Evolutionary conservation across 108 stramenopile species (phyloP).

Genomic region (Nitzschia sp.): DNA sequence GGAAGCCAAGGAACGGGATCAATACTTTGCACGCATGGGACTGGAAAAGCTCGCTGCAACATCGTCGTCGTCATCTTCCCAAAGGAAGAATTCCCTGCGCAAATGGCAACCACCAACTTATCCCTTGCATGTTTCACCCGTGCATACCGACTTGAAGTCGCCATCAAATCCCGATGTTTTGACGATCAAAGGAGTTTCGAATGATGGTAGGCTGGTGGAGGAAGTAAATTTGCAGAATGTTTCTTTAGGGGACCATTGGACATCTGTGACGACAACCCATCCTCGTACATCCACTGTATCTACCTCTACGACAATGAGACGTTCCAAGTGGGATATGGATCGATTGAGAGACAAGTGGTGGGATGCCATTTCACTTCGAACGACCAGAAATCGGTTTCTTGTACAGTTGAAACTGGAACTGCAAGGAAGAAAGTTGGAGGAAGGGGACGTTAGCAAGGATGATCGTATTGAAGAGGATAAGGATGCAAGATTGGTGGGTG

Average conservation of each 20-base stretch:
- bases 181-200: background rate
- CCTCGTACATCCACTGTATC: no score
- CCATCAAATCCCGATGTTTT: background rate
- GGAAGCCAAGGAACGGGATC: no score
- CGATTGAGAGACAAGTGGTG: conserved; percentile 52
- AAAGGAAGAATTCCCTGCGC: background rate
- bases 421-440: background rate
- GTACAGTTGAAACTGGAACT: background rate
- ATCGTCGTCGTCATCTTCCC: background rate
- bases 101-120: background rate
- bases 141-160: no score
- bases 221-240: no score
- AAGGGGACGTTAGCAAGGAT: background rate
- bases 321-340: conserved; percentile 21
- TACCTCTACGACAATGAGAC: background rate
- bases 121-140: no score
- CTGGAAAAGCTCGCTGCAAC: background rate
- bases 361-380: conserved; percentile 24
- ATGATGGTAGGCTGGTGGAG: no score
- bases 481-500: background rate
- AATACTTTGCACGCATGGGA: background rate
- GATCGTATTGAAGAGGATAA: background rate
- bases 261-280: background rate
- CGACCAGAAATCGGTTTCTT: conserved; percentile 7
- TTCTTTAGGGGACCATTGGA: no score